Conservation (phyloP, 2,329 filamentous ascomycete genomes). For the Anthostomella pinea region DNA sequence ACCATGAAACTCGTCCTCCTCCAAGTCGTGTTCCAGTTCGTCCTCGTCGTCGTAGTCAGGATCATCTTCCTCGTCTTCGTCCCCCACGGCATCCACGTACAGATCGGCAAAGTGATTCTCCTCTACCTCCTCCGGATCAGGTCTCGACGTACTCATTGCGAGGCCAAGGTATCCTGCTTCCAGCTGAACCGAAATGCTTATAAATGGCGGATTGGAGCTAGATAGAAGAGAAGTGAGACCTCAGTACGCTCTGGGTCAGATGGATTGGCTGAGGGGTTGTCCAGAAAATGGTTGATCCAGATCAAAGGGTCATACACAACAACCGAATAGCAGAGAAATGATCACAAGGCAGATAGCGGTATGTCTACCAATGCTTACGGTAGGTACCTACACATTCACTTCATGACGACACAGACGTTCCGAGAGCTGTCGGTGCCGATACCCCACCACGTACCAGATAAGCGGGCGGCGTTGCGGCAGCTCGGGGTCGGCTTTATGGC, state of each 20-base stretch:
- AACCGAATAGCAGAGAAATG: no score
- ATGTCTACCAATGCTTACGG: no score
- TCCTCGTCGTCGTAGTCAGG: constrained; percentile 25
- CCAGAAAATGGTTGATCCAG: no score
- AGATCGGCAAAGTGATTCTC: constrained; percentile 17
- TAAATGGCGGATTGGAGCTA: constrained; percentile 9
- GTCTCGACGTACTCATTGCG: constrained; percentile 23
- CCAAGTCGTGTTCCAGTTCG: constrained; percentile 22
- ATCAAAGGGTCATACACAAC: no score
- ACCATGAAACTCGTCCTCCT: constrained; percentile 33
- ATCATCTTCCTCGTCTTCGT: constrained; percentile 23
- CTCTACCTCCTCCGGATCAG: constrained; percentile 18
- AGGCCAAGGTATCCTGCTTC: constrained; percentile 3
- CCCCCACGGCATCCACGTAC: constrained; percentile 24
- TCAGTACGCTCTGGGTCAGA: not conserved
- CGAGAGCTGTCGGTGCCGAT: constrained; percentile 1
- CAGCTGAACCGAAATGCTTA: constrained; percentile 8
- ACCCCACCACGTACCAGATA: no score
- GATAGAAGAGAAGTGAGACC: no score
- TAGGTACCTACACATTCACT: constrained; percentile 6
- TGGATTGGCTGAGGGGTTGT: not conserved
- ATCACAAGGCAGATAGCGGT: no score
- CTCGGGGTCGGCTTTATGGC: constrained; percentile 17
- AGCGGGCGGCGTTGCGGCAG: no score
- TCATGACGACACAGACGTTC: constrained; percentile 22